Evolutionary conservation across 495 filamentous ascomycete genomes (phyloP).

Genomic region (Trichoderma asperelloides): DNA sequence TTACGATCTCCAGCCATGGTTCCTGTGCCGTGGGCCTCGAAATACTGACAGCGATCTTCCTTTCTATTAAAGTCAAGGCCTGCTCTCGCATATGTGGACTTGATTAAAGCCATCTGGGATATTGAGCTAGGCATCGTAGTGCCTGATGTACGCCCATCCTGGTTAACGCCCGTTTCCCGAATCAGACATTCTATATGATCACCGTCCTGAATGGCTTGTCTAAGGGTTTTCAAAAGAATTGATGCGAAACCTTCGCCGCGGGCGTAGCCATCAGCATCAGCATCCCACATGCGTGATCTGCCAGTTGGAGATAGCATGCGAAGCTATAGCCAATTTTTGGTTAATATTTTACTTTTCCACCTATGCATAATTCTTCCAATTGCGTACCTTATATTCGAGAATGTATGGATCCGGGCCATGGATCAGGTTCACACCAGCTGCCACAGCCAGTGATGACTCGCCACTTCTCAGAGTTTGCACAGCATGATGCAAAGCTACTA

Average conservation of each 20-base stretch:
- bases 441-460: slow-evolving; percentile 40
- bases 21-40: slow-evolving; percentile 45
- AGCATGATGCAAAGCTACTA: slow-evolving; percentile 42
- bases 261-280: slow-evolving; percentile 53
- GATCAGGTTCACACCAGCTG: slow-evolving; percentile 30
- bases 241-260: slow-evolving; percentile 50
- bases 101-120: slow-evolving; percentile 48
- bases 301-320: slow-evolving; percentile 26
- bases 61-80: slow-evolving; percentile 23
- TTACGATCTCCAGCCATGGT: slow-evolving; percentile 42
- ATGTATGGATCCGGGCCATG: slow-evolving; percentile 27
- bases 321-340: not conserved
- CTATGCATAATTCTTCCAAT: too few relatives aligned
- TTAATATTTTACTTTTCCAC: too few relatives aligned
- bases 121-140: slow-evolving; percentile 48
- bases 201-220: slow-evolving; percentile 41
- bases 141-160: slow-evolving; percentile 40
- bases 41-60: slow-evolving; percentile 17
- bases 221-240: slow-evolving; percentile 50
- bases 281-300: slow-evolving; percentile 36
- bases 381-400: slow-evolving; percentile 10
- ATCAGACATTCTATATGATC: slow-evolving; percentile 55
- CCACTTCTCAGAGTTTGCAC: slow-evolving; percentile 40
- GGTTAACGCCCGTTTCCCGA: slow-evolving; percentile 45
- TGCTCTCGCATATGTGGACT: slow-evolving; percentile 36